phyloP scores from a whole-genome alignment of 331 rosid genomes.

The Malus hybrid region DNA sequence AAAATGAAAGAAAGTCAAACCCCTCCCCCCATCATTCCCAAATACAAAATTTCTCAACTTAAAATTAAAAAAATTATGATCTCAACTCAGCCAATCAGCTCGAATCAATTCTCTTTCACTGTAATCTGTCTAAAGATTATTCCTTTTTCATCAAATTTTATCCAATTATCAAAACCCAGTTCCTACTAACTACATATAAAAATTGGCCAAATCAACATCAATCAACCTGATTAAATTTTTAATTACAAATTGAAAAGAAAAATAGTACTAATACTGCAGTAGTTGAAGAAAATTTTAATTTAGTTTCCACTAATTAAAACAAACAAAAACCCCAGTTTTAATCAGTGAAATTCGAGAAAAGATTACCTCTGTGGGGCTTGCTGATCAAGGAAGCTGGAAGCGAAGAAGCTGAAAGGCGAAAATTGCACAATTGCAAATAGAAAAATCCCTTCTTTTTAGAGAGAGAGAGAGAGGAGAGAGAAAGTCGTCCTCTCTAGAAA shows the following conservation, averaged over 20 bases:
- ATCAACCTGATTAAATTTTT: background rate
- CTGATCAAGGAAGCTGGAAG: conserved; percentile 8
- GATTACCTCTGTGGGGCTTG: background rate
- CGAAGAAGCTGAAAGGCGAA: background rate
- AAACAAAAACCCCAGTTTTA: background rate
- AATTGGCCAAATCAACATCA: background rate
- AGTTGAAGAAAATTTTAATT: background rate
- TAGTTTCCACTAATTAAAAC: background rate
- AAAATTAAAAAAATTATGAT: background rate
- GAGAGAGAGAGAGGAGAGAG: conserved; percentile 8
- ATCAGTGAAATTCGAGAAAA: background rate
- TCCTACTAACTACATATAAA: background rate
- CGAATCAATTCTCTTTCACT: background rate
- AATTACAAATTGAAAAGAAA: background rate
- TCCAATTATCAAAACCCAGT: background rate
- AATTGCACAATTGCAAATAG: background rate
- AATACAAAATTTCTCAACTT: background rate
- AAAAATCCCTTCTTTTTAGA: background rate
- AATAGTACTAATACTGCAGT: background rate
- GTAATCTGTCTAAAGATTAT: background rate
- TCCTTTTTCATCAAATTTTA: background rate
- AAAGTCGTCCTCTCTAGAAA: background rate
- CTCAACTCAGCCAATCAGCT: background rate
- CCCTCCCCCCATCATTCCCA: background rate
- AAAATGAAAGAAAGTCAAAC: background rate